These are phyloP conservation scores for Jackrogersella multiformis DNA, from an alignment of 495 filamentous ascomycete species.

Conservation along the genomic window DNA sequence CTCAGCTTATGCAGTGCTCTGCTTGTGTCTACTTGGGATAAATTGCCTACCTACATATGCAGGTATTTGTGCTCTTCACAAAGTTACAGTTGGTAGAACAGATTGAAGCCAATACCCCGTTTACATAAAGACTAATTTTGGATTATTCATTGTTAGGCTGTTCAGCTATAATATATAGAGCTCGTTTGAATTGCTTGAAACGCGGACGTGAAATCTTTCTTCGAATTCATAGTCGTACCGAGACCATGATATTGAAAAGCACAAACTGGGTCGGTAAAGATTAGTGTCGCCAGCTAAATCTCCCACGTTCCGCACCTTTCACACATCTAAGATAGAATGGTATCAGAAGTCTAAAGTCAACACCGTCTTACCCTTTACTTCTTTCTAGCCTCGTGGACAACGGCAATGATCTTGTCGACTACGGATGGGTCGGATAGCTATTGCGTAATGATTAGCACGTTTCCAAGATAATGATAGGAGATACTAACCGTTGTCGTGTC, in stretches of 20 bases:
- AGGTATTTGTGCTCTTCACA: not conserved
- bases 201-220: constrained; percentile 14
- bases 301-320: constrained; percentile 14
- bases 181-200: constrained; percentile 7
- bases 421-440: constrained; percentile 90
- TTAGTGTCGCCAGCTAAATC: not conserved
- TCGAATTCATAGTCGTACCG: constrained; percentile 4
- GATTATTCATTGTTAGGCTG: not conserved
- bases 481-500: constrained; percentile 87
- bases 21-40: too few species aligned
- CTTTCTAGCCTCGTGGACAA: constrained; percentile 69
- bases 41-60: too few species aligned
- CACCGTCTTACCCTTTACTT: constrained; percentile 48
- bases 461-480: constrained; percentile 5
- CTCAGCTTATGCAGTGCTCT: too few species aligned
- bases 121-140: constrained; percentile 6
- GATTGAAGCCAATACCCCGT: not conserved
- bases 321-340: constrained; percentile 28
- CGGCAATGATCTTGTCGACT: constrained; percentile 86
- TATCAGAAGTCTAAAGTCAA: constrained; percentile 24
- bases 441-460: constrained; percentile 49
- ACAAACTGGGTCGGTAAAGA: constrained; percentile 1
- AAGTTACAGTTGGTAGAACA: not conserved
- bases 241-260: not conserved
- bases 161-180: constrained; percentile 15